Conservation (phyloP, 2,329 filamentous ascomycete species). For the Pseudogymnoascus sp. region DNA sequence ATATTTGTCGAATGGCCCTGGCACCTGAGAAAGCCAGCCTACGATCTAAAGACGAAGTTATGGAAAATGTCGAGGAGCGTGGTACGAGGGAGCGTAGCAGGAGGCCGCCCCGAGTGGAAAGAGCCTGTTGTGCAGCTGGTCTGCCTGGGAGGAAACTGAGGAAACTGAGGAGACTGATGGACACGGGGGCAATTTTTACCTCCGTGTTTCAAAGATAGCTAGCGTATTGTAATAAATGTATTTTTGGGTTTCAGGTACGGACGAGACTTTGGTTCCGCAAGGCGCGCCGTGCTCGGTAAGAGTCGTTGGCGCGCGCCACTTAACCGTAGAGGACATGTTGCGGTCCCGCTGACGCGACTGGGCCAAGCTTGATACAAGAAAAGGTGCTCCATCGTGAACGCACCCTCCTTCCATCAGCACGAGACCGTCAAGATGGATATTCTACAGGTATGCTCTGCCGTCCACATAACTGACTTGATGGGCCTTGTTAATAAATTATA, state of each 20-base stretch:
- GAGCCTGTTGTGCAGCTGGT: not conserved
- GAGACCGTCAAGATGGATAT: slow-evolving; percentile 25
- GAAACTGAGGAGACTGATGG: not conserved
- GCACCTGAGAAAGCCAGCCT: not conserved
- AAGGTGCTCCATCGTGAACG: not conserved
- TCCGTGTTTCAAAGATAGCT: not conserved
- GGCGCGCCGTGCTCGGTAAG: not conserved
- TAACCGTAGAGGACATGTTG: not conserved
- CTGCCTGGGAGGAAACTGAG: not conserved
- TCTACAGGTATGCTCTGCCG: slow-evolving; percentile 24
- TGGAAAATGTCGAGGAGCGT: not conserved
- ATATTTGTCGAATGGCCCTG: not conserved
- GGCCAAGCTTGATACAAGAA: not conserved
- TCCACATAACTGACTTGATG: not conserved
- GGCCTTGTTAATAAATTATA: slow-evolving; percentile 28
- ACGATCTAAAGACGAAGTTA: not conserved
- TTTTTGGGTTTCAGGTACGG: not conserved
- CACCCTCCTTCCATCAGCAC: not conserved
- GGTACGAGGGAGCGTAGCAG: not conserved
- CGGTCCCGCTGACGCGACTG: not conserved
- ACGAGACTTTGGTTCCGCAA: not conserved
- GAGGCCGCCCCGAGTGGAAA: not conserved
- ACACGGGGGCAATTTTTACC: not conserved
- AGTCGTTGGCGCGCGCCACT: not conserved
- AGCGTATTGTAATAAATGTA: not conserved